A percentile compares a stretch with the other conserved stretches of the same genome.
Conservation (phyloP, 2,329 filamentous ascomycete genomes). For the Colletotrichum paranaense region DNA sequence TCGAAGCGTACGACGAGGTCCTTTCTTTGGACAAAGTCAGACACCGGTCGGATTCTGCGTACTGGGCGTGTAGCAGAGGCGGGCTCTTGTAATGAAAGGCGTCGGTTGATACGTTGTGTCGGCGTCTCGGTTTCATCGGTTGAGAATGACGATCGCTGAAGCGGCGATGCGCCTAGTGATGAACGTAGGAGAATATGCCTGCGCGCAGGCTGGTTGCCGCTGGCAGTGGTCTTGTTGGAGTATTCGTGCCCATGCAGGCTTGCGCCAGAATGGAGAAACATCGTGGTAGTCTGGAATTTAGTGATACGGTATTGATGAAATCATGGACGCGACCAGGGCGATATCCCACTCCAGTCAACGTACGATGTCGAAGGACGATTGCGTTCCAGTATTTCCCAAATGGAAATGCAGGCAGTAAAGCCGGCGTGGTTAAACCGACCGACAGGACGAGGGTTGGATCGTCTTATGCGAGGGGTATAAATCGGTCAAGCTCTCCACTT, state of each 20-base stretch:
- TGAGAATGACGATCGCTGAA: conserved; percentile 23
- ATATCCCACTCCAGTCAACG: background rate
- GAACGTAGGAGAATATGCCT: conserved; percentile 55
- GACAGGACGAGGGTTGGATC: background rate
- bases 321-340: conserved; percentile 8
- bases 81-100: conserved; percentile 25
- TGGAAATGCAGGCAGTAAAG: background rate
- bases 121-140: conserved; percentile 1
- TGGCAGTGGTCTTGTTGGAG: conserved; percentile 51
- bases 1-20: conserved; percentile 61
- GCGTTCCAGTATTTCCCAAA: background rate
- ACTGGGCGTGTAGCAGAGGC: conserved; percentile 29
- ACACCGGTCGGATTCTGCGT: conserved; percentile 46
- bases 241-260: conserved; percentile 72
- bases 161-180: conserved; percentile 45
- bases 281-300: conserved; percentile 42
- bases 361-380: background rate
- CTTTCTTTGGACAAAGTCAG: conserved; percentile 51
- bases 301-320: background rate
- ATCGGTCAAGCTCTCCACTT: conserved; percentile 23
- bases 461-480: background rate
- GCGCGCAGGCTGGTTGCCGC: conserved; percentile 43
- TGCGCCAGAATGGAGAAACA: conserved; percentile 71
- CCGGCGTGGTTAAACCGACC: background rate
- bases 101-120: conserved; percentile 14